Conservation (phyloP, 1,284 basidiomycete genomes). For the Afroboletus lepidellus region DNA sequence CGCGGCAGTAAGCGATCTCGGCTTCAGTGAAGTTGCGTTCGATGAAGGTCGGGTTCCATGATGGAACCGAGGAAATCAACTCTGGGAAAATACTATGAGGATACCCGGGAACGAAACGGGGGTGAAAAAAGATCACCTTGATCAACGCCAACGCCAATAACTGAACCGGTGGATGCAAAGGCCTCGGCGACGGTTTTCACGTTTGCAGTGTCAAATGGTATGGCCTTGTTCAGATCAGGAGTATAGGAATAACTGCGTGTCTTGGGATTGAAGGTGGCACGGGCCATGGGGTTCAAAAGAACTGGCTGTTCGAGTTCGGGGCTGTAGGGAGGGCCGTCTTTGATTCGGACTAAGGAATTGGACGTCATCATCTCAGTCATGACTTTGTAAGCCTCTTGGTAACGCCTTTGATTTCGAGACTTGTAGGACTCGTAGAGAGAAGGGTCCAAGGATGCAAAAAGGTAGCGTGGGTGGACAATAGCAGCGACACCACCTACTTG, state of each 20-base stretch:
- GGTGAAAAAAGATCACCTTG: constrained; percentile 52
- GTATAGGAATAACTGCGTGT: constrained; percentile 82
- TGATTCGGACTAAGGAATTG: constrained; percentile 92
- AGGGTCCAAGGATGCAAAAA: constrained; percentile 81
- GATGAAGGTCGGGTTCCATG: constrained; percentile 87
- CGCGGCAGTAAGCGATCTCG: constrained; percentile 84
- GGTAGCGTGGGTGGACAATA: constrained; percentile 88
- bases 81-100: constrained; percentile 50
- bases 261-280: constrained; percentile 81
- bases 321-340: constrained; percentile 90
- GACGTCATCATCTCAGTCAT: constrained; percentile 95
- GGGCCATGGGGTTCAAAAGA: constrained; percentile 90
- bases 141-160: constrained; percentile 81
- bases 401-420: constrained; percentile 65
- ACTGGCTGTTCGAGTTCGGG: constrained; percentile 87
- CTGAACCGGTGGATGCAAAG: constrained; percentile 44
- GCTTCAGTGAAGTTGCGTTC: constrained; percentile 90
- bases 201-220: constrained; percentile 64
- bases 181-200: constrained; percentile 60
- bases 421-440: constrained; percentile 76
- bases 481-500: constrained; percentile 95
- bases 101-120: constrained; percentile 1
- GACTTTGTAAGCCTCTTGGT: constrained; percentile 82
- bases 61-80: constrained; percentile 90
- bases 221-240: constrained; percentile 55